phyloP scores from a whole-genome alignment of 2,329 filamentous ascomycete species.

The Colletotrichum filicis region DNA sequence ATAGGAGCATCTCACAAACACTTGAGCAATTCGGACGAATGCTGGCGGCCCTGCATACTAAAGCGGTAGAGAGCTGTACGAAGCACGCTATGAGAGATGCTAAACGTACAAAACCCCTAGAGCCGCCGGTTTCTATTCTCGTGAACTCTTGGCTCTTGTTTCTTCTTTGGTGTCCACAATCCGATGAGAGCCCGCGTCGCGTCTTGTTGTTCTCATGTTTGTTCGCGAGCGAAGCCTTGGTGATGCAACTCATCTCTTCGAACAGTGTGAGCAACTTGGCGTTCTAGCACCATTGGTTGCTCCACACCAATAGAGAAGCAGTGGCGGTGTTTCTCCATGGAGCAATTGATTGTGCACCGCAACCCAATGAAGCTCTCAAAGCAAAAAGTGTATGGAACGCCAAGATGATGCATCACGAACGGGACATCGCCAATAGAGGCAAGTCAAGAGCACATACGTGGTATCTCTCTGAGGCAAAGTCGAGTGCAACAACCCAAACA shows the following conservation, averaged over 20 bases:
- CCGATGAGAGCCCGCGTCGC: neutral
- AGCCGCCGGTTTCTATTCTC: constrained; percentile 23
- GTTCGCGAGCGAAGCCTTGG: constrained; percentile 11
- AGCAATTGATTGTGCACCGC: neutral
- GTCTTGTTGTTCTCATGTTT: neutral
- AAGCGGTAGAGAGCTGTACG: neutral
- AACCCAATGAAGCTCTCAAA: neutral
- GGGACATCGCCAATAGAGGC: neutral
- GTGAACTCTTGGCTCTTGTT: constrained; percentile 14
- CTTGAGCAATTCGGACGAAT: constrained; percentile 11
- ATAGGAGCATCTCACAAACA: neutral
- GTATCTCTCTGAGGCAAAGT: neutral
- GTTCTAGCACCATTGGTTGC: neutral
- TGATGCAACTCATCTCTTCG: neutral
- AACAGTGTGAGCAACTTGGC: constrained; percentile 3
- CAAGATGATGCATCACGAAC: constrained; percentile 15
- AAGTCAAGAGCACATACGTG: neutral
- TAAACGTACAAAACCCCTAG: constrained; percentile 17
- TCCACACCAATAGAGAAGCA: neutral
- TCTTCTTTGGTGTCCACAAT: neutral
- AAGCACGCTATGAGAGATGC: neutral
- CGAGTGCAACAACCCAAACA: neutral
- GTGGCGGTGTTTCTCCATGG: neutral
- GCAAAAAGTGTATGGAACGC: neutral
- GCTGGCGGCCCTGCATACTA: no score